Percentiles rank a stretch among this genome's conserved stretches.
phyloP scores from a whole-genome alignment of 1,139 yeast genomes.

The Kluyveromyces sp. region DNA sequence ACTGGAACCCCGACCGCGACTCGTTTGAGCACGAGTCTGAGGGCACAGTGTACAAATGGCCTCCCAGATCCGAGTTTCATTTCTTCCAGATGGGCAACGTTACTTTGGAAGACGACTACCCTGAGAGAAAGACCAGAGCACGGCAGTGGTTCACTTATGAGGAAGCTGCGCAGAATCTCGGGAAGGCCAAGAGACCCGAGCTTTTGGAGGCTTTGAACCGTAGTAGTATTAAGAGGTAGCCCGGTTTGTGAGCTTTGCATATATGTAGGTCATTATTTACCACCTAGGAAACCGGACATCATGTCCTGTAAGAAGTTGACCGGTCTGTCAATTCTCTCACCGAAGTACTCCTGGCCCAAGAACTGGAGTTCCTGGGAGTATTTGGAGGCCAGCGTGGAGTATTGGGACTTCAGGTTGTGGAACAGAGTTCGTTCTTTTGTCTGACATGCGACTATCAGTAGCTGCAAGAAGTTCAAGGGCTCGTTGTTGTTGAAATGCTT shows the following conservation, averaged over 20 bases:
- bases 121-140: conserved; percentile 55
- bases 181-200: conserved; percentile 59
- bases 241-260: conserved; percentile 2
- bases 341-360: conserved; percentile 51
- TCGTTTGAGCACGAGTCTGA: conserved; percentile 19
- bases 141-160: conserved; percentile 71
- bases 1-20: conserved; percentile 38
- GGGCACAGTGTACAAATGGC: conserved; percentile 22
- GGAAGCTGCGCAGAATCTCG: conserved; percentile 64
- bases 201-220: conserved; percentile 55
- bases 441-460: conserved; percentile 56
- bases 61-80: conserved; percentile 74
- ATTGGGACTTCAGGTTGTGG: conserved; percentile 47
- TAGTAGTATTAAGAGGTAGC: conserved; percentile 26
- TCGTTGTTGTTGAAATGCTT: conserved; percentile 30
- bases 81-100: conserved; percentile 68
- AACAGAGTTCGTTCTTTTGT: conserved; percentile 47
- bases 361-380: conserved; percentile 42
- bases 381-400: conserved; percentile 34
- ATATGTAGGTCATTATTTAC: conserved; percentile 15
- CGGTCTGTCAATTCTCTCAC: conserved; percentile 50
- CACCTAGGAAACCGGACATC: conserved; percentile 71
- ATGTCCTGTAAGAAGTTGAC: conserved; percentile 71
- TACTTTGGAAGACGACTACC: conserved; percentile 58
- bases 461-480: conserved; percentile 61